Percentiles rank a stretch among this genome's conserved stretches.
Evolutionary conservation across 2,329 filamentous ascomycete genomes (phyloP).

Genomic region (Pestalotiopsis sp.): DNA sequence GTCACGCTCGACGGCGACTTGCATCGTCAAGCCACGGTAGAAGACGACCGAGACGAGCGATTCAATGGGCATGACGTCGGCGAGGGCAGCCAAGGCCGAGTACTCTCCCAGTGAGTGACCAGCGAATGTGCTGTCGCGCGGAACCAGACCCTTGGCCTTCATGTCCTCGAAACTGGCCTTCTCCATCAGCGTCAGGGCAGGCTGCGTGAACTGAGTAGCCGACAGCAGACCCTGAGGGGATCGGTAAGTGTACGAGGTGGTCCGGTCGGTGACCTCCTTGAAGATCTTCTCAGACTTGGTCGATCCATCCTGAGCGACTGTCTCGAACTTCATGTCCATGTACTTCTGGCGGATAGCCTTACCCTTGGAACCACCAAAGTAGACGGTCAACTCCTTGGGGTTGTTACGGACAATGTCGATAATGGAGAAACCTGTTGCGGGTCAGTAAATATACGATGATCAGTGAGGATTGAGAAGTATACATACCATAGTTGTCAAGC

Average conservation of each 20-base stretch:
- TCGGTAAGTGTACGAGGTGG: slow-evolving; percentile 94
- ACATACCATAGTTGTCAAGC: slow-evolving; percentile 93
- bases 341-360: slow-evolving; percentile 99
- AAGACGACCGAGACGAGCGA: slow-evolving; percentile 97
- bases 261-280: slow-evolving; percentile 93
- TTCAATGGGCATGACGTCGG: slow-evolving; percentile 99
- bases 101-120: slow-evolving; percentile 98
- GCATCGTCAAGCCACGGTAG: slow-evolving; percentile 98
- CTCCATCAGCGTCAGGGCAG: slow-evolving; percentile 97
- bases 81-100: slow-evolving; percentile 91
- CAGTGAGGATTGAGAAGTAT: not conserved
- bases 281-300: slow-evolving; percentile 99
- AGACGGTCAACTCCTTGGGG: slow-evolving; percentile 96
- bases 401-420: slow-evolving; percentile 99
- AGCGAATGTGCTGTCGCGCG: slow-evolving; percentile 94
- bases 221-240: slow-evolving; percentile 94
- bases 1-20: slow-evolving; percentile 97
- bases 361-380: slow-evolving; percentile 95
- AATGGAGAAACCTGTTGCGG: slow-evolving; percentile 79
- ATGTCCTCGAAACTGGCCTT: slow-evolving; percentile 99
- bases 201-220: slow-evolving; percentile 97
- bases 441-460: slow-evolving; percentile 13
- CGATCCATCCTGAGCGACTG: slow-evolving; percentile 86
- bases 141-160: slow-evolving; percentile 94
- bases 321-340: slow-evolving; percentile 99